Percentiles rank a stretch among this genome's conserved stretches.
These are phyloP conservation scores for Parachaetomium inaequale DNA, from an alignment of 495 filamentous ascomycete genomes.

Conservation along the genomic window DNA sequence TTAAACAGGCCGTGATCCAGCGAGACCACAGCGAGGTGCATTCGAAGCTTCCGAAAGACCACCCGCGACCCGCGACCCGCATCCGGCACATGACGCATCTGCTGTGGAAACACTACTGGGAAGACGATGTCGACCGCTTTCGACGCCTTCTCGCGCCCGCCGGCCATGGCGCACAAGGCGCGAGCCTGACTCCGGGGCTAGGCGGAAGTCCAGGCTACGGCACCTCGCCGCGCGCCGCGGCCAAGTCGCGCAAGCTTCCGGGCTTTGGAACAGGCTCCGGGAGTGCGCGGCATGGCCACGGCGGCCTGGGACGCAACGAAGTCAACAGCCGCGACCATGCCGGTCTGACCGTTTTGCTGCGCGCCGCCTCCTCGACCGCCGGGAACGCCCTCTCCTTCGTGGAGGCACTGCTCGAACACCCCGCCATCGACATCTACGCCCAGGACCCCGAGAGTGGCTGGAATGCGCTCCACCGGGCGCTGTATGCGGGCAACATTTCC, in stretches of 20 bases:
- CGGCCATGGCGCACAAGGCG: constrained; percentile 48
- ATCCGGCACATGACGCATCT: constrained; percentile 81
- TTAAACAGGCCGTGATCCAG: constrained; percentile 82
- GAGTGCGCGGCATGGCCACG: constrained; percentile 28
- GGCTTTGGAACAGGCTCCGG: constrained; percentile 32
- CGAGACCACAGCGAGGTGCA: constrained; percentile 81
- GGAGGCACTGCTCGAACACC: constrained; percentile 69
- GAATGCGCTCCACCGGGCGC: constrained; percentile 87
- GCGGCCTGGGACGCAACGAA: constrained; percentile 62
- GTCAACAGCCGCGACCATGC: constrained; percentile 75
- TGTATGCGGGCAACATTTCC: constrained; percentile 89
- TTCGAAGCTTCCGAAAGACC: constrained; percentile 51
- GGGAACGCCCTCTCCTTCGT: constrained; percentile 67
- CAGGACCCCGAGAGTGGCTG: constrained; percentile 92
- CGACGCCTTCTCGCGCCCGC: constrained; percentile 72
- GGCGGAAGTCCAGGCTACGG: constrained; percentile 29
- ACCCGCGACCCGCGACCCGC: constrained; percentile 29
- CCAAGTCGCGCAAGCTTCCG: constrained; percentile 46
- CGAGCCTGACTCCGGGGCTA: constrained; percentile 27
- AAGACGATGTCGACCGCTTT: constrained; percentile 93
- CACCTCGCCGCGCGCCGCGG: constrained; percentile 44
- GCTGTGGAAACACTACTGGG: constrained; percentile 92
- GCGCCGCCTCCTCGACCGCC: constrained; percentile 71
- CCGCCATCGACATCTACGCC: constrained; percentile 76
- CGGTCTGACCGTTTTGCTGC: constrained; percentile 80